A percentile compares a stretch with the other conserved stretches of the same genome.
Evolutionary conservation across 345 rosid genomes (phyloP).

Genomic region (Populus pruinosa): DNA sequence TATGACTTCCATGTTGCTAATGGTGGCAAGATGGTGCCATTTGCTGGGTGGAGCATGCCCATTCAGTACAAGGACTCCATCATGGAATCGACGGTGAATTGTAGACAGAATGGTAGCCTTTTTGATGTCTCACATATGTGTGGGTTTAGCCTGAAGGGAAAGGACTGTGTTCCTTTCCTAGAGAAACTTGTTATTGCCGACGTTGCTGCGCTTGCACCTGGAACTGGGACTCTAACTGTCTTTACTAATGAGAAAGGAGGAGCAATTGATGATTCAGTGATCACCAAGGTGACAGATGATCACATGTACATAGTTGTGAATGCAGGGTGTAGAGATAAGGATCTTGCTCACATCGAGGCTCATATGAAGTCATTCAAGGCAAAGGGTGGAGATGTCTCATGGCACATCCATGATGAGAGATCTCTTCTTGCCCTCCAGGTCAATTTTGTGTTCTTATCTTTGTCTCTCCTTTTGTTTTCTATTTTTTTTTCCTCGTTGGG

Average conservation of each 20-base stretch:
- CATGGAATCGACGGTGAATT: constrained; percentile 92
- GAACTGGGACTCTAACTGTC: constrained; percentile 86
- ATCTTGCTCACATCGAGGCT: constrained; percentile 92
- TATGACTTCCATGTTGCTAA: constrained; percentile 75
- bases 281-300: constrained; percentile 77
- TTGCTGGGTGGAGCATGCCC: constrained; percentile 99
- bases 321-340: constrained; percentile 99
- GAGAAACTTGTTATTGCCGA: constrained; percentile 96
- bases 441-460: neutral
- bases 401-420: constrained; percentile 98
- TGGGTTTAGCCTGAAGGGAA: constrained; percentile 94
- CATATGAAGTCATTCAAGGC: constrained; percentile 91
- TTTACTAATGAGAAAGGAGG: constrained; percentile 95
- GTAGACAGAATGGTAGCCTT: constrained; percentile 82
- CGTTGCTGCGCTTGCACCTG: constrained; percentile 79
- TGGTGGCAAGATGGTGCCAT: constrained; percentile 98
- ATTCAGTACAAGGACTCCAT: constrained; percentile 96
- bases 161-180: constrained; percentile 78
- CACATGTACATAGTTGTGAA: constrained; percentile 90
- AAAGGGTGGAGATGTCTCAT: constrained; percentile 91
- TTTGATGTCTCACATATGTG: constrained; percentile 98
- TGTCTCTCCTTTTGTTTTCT: neutral
- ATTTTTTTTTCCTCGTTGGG: neutral
- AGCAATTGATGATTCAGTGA: constrained; percentile 92
- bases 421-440: constrained; percentile 99